Base-by-base conservation (phyloP, 2,329 filamentous ascomycete genomes). In the Chaetomiaceae sp. region DNA sequence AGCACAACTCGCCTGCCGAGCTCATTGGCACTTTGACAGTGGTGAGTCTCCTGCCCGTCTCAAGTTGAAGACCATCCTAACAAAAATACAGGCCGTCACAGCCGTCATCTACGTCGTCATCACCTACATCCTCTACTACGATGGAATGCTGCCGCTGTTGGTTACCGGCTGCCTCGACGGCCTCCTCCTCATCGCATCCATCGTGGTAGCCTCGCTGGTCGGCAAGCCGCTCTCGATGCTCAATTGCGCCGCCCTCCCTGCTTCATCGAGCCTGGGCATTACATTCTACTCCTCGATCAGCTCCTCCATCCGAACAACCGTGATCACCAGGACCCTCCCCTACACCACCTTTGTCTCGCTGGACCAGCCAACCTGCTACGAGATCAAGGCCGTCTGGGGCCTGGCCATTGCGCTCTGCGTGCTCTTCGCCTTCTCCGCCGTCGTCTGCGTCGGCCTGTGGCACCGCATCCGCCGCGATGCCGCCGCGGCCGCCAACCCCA, bases 61-160 rank as follows among this genome's bases (percentile, higher is more conserved):
- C n/a, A 22, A 4, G 11, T 15, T 5, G 22, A 27, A n/a, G 31
- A 8, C 15, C 12, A 17, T 3, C 11, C 58, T 59, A 51, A 60
- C 54, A 8, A 5, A n/a, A 8, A 3, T 6, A 7, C 36, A 63
- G 61, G 46, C 60, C 3, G 51, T 59, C 8, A 55, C 49, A 6
- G 53, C 58, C 1, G 54, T 58, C 12, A 52, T 64, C 38, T 63
- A 64, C 37, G 56, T 62, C 8, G 56, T 60, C 22, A 60, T 63
- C 48, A 61, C 59, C 3, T 63, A 61, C 55, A 61, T 63, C 31
- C 59, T 64, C 5, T 64, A 63, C 53, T 63, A 63, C 29, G 62
- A 63, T 56, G 54, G 42, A 47, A 62, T 62, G 58, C 54, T 64
- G 2, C 56, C 62, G 6, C 49, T 58, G 14, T 56, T 64, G 12